Base-by-base conservation (phyloP, 2,329 filamentous ascomycete genomes). In the Simplicillium sp. region DNA sequence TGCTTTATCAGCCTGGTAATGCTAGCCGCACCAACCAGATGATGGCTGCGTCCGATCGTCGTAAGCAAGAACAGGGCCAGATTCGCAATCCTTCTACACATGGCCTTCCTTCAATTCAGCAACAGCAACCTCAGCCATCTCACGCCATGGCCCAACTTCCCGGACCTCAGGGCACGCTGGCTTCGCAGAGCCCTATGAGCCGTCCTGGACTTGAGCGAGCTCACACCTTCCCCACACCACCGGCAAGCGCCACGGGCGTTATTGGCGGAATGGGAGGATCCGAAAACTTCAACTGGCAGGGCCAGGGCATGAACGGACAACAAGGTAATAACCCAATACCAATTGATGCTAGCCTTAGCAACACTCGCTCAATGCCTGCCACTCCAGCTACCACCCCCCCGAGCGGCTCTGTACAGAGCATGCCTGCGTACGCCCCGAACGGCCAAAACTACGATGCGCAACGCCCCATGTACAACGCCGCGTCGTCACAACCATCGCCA, bases 1-100 rank as follows among this genome's bases (percentile, higher is more conserved):
- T 97, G 48, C 75, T 97, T 38, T 97, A 96, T 62, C 90, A 97
- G 59, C 90, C 92, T 1, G 83, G 85, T 33, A 96, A 96, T 59
- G 84, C 88, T 57, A 84, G 68, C 49, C 74, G 87, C 50, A 87
- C 83, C 36, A 88, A 82, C 61, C 81, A 87, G 57, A 87, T 94
- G 41, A 90, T 95, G 79, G 84, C 87, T 50, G 87, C 87, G 25
- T 82, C 80, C 6, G 83, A 89, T 55, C 77, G 84, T 50, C 78
- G 87, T 55, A 85, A 88, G 57, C 71, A 83, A 50, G 82, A 87
- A 51, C 70, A 76, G 39, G 75, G 69, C 48, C 74, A 79, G 54
- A 73, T 87, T 67, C 73, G 82, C 42, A 77, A 72, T 39, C 70
- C 61, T 59, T 68, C 62, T 67, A 73, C 67, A 17, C 63, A 64